These are phyloP conservation scores for Diplodia seriata DNA, from an alignment of 2,329 filamentous ascomycete species.

Conservation along the genomic window DNA sequence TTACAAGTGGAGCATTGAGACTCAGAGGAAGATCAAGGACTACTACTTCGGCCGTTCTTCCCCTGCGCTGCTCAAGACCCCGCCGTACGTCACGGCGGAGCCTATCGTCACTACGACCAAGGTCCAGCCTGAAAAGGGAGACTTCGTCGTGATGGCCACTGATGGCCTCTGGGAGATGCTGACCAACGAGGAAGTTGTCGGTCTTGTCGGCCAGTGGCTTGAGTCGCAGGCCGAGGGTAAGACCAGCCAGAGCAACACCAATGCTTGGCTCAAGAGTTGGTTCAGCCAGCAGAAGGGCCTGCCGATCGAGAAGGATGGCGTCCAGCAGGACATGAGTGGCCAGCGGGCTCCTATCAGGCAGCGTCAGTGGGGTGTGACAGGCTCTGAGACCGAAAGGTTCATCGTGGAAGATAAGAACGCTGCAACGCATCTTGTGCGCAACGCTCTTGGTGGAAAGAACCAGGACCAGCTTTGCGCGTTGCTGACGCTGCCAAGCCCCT, in stretches of 20 bases:
- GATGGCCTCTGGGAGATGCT: constrained; percentile 99
- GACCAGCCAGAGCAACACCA: constrained; percentile 45
- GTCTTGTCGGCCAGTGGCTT: constrained; percentile 95
- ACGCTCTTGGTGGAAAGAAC: constrained; percentile 91
- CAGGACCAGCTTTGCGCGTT: constrained; percentile 92
- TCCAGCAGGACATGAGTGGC: constrained; percentile 62
- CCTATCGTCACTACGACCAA: constrained; percentile 93
- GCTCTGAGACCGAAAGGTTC: constrained; percentile 78
- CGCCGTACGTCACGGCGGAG: constrained; percentile 96
- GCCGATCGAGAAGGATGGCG: constrained; percentile 74
- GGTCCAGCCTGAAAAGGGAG: constrained; percentile 85
- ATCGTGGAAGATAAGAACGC: constrained; percentile 95
- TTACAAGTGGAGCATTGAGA: constrained; percentile 93
- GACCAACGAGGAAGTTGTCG: constrained; percentile 96
- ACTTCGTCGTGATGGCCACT: constrained; percentile 95
- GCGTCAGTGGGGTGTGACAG: constrained; percentile 86
- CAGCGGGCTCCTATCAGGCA: constrained; percentile 88
- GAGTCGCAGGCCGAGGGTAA: constrained; percentile 68
- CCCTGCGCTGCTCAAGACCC: constrained; percentile 80
- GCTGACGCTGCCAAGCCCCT: constrained; percentile 88
- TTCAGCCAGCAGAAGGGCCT: constrained; percentile 64
- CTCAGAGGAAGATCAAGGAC: constrained; percentile 79
- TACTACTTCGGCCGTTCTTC: constrained; percentile 88
- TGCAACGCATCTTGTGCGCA: constrained; percentile 92
- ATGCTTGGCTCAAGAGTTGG: constrained; percentile 76